Evolutionary conservation across 2,329 filamentous ascomycete species (phyloP), one percentile per base, ranked within the genome.

Genomic region (Trichophyton simii): DNA sequence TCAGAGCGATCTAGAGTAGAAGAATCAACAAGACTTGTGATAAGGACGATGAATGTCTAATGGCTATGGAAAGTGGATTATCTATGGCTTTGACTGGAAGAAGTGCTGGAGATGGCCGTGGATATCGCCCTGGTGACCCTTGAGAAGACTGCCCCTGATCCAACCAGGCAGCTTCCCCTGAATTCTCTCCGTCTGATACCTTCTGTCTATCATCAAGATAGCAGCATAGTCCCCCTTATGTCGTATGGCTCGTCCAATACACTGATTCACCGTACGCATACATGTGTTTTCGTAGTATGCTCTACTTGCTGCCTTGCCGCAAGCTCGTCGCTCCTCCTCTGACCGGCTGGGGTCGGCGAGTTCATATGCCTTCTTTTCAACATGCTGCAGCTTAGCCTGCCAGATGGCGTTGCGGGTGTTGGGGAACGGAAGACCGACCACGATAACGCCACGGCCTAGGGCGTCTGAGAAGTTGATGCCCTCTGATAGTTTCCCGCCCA

Each of bases 391-490:
- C 72, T 92, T 92, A 0, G 92, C 90, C 72, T 89, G 91, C 92
- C 92, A 97, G 69, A 96, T 90, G 1, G 91, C 86, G 8, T 88
- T 90, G 67, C 88, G 84, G 60, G 91, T 85, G 67, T 97, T 99
- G 0, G 94, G 91, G 67, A 95, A 99, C 0, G 94, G 94, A 3
- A 99, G 77, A 0, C 94, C 94, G 13, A 97, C 83, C n/a, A 97
- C 87, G 13, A 95, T 78, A 7, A 99, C 91, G 60, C 89, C 92
- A 28, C 94, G 86, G 1, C 94, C 94, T 0, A 99, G 83, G 2
- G 82, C 80, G 75, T 99, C 91, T 0, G 89, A 92, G 76, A 99
- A 99, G 75, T 99, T 99, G 77, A 99, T 99, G 66, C 94, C 94
- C 75, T 99, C 94, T 62, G 89, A 95, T 76, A 99, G 87, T 67